Base-by-base conservation (phyloP, 768 basidiomycete genomes). In the Panellus pusillus region DNA sequence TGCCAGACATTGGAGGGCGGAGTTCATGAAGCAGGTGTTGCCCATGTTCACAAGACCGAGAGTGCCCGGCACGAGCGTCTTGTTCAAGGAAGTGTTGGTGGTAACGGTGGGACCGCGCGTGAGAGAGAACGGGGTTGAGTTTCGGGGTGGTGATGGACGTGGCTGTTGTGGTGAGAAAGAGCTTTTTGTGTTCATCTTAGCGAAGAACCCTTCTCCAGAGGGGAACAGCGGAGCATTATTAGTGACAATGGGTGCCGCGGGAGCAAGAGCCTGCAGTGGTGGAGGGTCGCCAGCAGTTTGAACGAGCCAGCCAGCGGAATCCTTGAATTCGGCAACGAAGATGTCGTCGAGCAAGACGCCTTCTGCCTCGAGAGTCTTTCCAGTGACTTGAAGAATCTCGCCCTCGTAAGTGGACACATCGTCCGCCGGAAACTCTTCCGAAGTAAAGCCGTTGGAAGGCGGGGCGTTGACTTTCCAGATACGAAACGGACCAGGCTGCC, bases 1-100 rank as follows among this genome's bases (percentile, higher is more conserved):
- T 20, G 89, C 89, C 48, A 99, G 82, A 71, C 97, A 98, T 67
- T 99, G 97, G 6, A 98, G 78, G 1, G 97, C 96, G 48, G 93
- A 95, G 70, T 98, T 99, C 97, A 99, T 98, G 74, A 98, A 99
- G 68, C 95, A 98, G 8, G 95, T 97, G 65, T 95, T 95, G n/a
- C 91, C 91, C 84, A 97, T 86, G 65, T 98, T 98, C 13, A 84
- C 84, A 4, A 98, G 76, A 18, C 95, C 95, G 12, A 95, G 77
- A 0, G 91, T 89, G 1, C 94, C 94, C 8, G 85, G 86, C 49
- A 83, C 84, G 43, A 76, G 52, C 36, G 65, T 45, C 63, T 79
- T 80, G 44, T 60, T 67, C 40, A 17, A 4, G 9, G 55, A 24
- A 14, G 43, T 11, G 8, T 9, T 42, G 14, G 59, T 39, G 31